A percentile compares a stretch with the other conserved stretches of the same genome.
These are phyloP conservation scores for Termitomyces sp. DNA, from an alignment of 768 basidiomycete genomes.

Conservation along the genomic window DNA sequence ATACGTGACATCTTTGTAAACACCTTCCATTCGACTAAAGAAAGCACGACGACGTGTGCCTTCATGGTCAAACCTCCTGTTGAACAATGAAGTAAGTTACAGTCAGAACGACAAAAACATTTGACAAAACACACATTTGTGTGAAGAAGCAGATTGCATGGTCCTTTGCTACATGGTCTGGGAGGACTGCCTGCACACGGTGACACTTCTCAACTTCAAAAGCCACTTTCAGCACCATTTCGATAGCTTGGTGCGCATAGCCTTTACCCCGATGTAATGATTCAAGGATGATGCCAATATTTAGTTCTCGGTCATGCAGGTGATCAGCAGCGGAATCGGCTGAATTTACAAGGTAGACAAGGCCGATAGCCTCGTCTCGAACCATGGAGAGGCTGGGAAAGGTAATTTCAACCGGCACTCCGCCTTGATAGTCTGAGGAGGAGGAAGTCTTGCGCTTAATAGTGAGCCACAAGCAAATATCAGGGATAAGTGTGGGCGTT, in stretches of 20 bases:
- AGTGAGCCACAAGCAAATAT: neutral
- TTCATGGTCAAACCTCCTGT: slow-evolving; percentile 57
- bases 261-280: slow-evolving; percentile 33
- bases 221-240: slow-evolving; percentile 38
- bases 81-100: neutral
- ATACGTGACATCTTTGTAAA: slow-evolving; percentile 59
- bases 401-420: neutral
- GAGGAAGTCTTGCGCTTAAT: neutral
- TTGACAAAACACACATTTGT: slow-evolving; percentile 22
- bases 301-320: slow-evolving; percentile 38
- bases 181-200: slow-evolving; percentile 48
- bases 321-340: slow-evolving; percentile 22
- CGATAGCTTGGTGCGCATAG: slow-evolving; percentile 41
- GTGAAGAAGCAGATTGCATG: slow-evolving; percentile 44
- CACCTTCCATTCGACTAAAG: slow-evolving; percentile 33
- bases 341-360: slow-evolving; percentile 36
- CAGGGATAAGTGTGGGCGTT: neutral
- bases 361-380: slow-evolving; percentile 26
- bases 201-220: slow-evolving; percentile 42
- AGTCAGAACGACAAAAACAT: neutral
- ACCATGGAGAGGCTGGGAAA: too few relatives aligned
- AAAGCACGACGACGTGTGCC: slow-evolving; percentile 56
- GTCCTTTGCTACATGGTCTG: slow-evolving; percentile 39
- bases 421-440: neutral
- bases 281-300: slow-evolving; percentile 49